These are phyloP conservation scores for Angomonas desouzai DNA, from an alignment of 208 protist genomes.

Conservation along the genomic window DNA sequence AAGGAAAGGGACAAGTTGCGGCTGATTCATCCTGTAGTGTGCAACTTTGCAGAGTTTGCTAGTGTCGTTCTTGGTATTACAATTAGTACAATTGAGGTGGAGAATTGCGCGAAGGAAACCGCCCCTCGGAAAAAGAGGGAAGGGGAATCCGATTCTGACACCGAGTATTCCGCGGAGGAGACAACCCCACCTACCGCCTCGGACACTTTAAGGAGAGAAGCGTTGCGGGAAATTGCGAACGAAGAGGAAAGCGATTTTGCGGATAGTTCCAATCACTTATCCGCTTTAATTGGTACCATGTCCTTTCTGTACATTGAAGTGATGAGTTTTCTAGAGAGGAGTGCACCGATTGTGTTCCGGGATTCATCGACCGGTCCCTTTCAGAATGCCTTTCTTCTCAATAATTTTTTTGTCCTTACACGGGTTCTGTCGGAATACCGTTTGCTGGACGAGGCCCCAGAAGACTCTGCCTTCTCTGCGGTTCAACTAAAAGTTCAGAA, in stretches of 20 bases:
- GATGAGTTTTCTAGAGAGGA: constrained; percentile 47
- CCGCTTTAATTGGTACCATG: constrained; percentile 54
- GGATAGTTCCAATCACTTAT: constrained; percentile 57
- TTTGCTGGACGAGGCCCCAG: constrained; percentile 8
- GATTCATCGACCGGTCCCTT: constrained; percentile 3
- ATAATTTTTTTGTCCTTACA: constrained; percentile 43
- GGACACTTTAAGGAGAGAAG: constrained; percentile 13
- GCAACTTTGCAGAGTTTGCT: constrained; percentile 38
- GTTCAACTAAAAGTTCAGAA: constrained; percentile 11
- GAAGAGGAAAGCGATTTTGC: constrained; percentile 57
- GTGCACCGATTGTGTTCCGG: constrained; percentile 11
- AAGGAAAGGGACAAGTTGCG: constrained; percentile 27
- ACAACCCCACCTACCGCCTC: not conserved
- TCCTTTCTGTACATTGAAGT: constrained; percentile 69
- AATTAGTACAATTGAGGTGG: constrained; percentile 19
- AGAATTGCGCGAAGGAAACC: constrained; percentile 2
- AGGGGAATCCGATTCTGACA: not conserved
- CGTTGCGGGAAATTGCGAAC: constrained; percentile 40
- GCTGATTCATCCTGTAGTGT: constrained; percentile 50
- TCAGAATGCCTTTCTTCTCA: constrained; percentile 37
- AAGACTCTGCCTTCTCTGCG: not conserved
- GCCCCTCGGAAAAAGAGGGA: not conserved
- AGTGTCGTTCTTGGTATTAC: constrained; percentile 29
- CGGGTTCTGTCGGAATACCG: constrained; percentile 9
- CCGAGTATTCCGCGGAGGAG: not conserved